Conservation (phyloP, 2,329 filamentous ascomycete species). For the Ramularia endophylla region DNA sequence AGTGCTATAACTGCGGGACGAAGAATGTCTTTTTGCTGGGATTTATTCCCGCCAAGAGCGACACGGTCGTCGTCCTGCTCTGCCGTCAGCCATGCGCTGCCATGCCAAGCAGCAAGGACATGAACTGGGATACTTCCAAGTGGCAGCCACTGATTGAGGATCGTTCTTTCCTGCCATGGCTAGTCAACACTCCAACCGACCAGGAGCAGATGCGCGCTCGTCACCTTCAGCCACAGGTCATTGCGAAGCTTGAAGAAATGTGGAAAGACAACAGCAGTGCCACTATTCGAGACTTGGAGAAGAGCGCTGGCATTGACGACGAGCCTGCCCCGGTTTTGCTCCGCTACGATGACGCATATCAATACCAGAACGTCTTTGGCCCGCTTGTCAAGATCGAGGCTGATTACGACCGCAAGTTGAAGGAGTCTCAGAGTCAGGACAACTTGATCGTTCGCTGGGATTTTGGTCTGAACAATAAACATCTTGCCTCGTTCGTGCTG, state of each 20-base stretch:
- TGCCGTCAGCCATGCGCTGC: constrained; percentile 96
- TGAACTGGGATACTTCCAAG: constrained; percentile 98
- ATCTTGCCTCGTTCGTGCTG: constrained; percentile 88
- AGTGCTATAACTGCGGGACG: constrained; percentile 99
- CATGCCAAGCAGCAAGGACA: constrained; percentile 93
- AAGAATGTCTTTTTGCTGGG: constrained; percentile 98
- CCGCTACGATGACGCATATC: constrained; percentile 93
- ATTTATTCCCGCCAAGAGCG: constrained; percentile 97
- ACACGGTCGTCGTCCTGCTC: constrained; percentile 93
- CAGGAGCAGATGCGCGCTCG: constrained; percentile 93
- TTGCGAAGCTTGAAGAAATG: constrained; percentile 93
- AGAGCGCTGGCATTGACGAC: constrained; percentile 85
- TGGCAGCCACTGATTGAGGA: constrained; percentile 99
- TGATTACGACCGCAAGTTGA: constrained; percentile 97
- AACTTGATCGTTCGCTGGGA: constrained; percentile 93
- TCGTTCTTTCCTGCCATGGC: constrained; percentile 89
- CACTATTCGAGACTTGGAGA: constrained; percentile 86
- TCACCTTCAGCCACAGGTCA: constrained; percentile 88
- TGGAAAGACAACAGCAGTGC: constrained; percentile 94
- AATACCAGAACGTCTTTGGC: constrained; percentile 98
- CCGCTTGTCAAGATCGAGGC: constrained; percentile 98
- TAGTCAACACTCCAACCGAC: constrained; percentile 82
- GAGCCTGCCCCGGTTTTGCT: constrained; percentile 88
- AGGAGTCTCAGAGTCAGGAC: constrained; percentile 96
- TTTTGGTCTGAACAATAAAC: constrained; percentile 93